These are phyloP conservation scores for Rutstroemia sp. DNA, from an alignment of 2,329 filamentous ascomycete species.

Conservation along the genomic window DNA sequence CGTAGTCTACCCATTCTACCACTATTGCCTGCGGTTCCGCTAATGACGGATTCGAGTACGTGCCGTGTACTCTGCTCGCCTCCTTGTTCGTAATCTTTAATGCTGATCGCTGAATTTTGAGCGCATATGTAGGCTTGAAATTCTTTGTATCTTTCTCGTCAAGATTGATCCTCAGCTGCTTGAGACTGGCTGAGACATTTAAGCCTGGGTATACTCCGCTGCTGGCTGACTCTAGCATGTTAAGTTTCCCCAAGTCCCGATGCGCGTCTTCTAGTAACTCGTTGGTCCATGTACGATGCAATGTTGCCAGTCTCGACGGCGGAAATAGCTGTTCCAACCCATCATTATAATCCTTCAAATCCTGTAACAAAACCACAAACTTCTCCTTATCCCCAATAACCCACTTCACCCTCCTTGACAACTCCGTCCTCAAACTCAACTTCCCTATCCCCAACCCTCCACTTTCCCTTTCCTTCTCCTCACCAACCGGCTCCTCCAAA, in stretches of 20 bases:
- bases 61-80: slow-evolving; percentile 27
- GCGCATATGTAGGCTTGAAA: slow-evolving; percentile 37
- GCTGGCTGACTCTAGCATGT: slow-evolving; percentile 36
- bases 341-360: slow-evolving; percentile 42
- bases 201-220: slow-evolving; percentile 37
- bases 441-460: slow-evolving; percentile 5
- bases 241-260: slow-evolving; percentile 35
- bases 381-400: slow-evolving; percentile 42
- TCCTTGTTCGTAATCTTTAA: slow-evolving; percentile 24
- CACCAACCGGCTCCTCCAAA: slow-evolving; percentile 24
- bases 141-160: slow-evolving; percentile 34
- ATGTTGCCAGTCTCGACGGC: slow-evolving; percentile 33
- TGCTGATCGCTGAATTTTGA: slow-evolving; percentile 32
- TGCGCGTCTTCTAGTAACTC: slow-evolving; percentile 39
- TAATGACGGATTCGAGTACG: slow-evolving; percentile 30
- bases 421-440: slow-evolving; percentile 16
- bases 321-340: slow-evolving; percentile 41
- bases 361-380: slow-evolving; percentile 34
- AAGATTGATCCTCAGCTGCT: slow-evolving; percentile 40
- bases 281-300: slow-evolving; percentile 40
- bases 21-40: slow-evolving; percentile 28
- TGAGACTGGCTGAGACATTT: slow-evolving; percentile 36
- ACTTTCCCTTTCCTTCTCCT: slow-evolving; percentile 5
- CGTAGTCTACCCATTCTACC: slow-evolving; percentile 40
- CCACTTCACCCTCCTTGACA: slow-evolving; percentile 34